Conservation (phyloP, 768 basidiomycete genomes). For the Kondoa subrosea region DNA sequence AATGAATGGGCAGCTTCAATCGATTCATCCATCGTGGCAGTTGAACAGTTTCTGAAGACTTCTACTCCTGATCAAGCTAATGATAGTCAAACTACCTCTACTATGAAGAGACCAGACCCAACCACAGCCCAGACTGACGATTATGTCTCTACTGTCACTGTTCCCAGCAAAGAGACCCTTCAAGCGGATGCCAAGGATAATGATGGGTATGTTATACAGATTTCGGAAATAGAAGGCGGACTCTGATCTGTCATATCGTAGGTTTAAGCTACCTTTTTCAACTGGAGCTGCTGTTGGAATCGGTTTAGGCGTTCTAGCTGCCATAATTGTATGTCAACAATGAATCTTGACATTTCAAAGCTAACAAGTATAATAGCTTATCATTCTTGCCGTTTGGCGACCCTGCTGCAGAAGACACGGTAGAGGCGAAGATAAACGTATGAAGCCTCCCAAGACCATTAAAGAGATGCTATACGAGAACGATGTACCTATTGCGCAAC, state of each 20-base stretch:
- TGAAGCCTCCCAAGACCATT: background rate
- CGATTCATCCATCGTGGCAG: background rate
- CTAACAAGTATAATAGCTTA: background rate
- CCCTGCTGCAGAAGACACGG: background rate
- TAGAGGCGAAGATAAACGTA: background rate
- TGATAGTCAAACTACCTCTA: background rate
- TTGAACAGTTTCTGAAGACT: background rate
- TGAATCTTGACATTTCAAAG: background rate
- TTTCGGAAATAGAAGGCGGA: too few relatives aligned
- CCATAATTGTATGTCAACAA: background rate
- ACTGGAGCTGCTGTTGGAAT: slow-evolving; percentile 4
- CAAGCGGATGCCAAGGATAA: background rate
- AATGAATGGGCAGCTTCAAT: background rate
- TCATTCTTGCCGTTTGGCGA: background rate
- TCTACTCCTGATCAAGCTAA: background rate
- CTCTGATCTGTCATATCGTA: background rate
- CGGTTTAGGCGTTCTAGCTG: background rate
- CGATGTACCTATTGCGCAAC: background rate
- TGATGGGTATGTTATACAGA: slow-evolving; percentile 2
- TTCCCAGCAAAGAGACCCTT: too few relatives aligned
- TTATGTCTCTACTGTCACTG: background rate
- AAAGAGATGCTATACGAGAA: background rate
- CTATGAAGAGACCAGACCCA: background rate
- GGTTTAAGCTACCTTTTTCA: background rate
- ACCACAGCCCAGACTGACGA: background rate